Evolutionary conservation across 305 asterid genomes (phyloP).

Genomic region (Fraxinus latifolia): DNA sequence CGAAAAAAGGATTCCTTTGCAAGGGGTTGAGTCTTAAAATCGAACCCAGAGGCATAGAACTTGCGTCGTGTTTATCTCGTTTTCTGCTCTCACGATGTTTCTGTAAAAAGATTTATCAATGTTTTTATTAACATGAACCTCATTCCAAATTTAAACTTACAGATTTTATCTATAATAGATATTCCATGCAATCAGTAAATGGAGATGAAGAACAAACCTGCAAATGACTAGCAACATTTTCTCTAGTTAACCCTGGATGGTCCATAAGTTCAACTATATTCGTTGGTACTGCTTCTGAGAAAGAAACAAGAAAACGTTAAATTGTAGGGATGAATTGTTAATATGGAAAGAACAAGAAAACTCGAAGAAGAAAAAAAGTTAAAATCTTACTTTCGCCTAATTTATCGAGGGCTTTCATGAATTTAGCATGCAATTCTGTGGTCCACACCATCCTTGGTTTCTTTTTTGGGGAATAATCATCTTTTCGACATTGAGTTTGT

Average conservation of each 20-base stretch:
- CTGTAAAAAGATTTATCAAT: slow-evolving; percentile 37
- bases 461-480: slow-evolving; percentile 32
- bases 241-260: slow-evolving; percentile 62
- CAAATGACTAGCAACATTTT: slow-evolving; percentile 78
- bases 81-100: slow-evolving; percentile 53
- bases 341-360: neutral
- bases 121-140: neutral
- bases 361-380: neutral
- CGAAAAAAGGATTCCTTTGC: neutral
- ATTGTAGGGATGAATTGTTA: neutral
- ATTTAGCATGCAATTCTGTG: slow-evolving; percentile 55
- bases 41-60: slow-evolving; percentile 18
- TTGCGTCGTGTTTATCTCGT: slow-evolving; percentile 35
- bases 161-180: neutral
- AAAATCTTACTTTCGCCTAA: slow-evolving; percentile 54
- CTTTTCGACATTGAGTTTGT: slow-evolving; percentile 27
- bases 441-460: slow-evolving; percentile 70
- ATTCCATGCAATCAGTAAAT: neutral
- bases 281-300: slow-evolving; percentile 69
- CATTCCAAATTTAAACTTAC: neutral
- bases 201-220: slow-evolving; percentile 46
- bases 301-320: neutral
- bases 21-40: slow-evolving; percentile 1
- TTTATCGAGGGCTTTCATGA: slow-evolving; percentile 56
- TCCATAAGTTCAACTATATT: slow-evolving; percentile 70